These are phyloP conservation scores for Fusarium sp. DNA, from an alignment of 2,329 filamentous ascomycete species.

Conservation along the genomic window DNA sequence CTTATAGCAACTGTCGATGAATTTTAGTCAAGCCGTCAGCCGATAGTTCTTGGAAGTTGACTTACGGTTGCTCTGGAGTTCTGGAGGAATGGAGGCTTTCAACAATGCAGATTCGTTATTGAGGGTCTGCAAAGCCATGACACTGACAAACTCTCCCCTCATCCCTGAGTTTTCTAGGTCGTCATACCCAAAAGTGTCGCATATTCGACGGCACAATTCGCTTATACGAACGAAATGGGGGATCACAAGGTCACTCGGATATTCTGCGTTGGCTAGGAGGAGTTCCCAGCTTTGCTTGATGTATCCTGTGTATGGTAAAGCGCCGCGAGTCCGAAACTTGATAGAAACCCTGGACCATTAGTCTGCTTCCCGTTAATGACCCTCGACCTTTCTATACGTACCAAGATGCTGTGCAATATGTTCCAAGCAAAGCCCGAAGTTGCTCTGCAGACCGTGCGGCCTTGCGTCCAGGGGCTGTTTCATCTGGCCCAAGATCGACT, in stretches of 20 bases:
- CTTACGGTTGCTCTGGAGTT: not conserved
- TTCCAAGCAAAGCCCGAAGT: constrained; percentile 9
- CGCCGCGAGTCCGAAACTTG: constrained; percentile 6
- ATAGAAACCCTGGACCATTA: constrained; percentile 1
- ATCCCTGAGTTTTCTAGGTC: constrained; percentile 2
- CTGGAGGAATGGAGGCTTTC: not conserved
- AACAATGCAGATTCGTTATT: not conserved
- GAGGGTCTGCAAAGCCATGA: constrained; percentile 9
- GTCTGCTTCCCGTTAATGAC: accelerated
- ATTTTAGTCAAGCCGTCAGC: too few species aligned
- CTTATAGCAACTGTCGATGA: not conserved
- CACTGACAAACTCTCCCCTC: constrained; percentile 9
- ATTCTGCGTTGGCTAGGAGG: not conserved
- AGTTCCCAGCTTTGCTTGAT: constrained; percentile 8
- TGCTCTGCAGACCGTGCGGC: not conserved
- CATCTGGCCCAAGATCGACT: constrained; percentile 11
- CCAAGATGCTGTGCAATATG: constrained; percentile 12
- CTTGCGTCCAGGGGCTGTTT: constrained; percentile 1
- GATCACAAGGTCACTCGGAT: not conserved
- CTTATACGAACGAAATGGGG: not conserved
- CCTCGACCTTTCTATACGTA: not conserved
- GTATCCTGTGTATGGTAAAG: constrained; percentile 3
- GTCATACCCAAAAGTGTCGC: constrained; percentile 10
- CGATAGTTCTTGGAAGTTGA: accelerated
- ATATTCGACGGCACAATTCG: not conserved